Base-by-base conservation (phyloP, 2,329 filamentous ascomycete genomes). In the Cladosporium halotolerans region DNA sequence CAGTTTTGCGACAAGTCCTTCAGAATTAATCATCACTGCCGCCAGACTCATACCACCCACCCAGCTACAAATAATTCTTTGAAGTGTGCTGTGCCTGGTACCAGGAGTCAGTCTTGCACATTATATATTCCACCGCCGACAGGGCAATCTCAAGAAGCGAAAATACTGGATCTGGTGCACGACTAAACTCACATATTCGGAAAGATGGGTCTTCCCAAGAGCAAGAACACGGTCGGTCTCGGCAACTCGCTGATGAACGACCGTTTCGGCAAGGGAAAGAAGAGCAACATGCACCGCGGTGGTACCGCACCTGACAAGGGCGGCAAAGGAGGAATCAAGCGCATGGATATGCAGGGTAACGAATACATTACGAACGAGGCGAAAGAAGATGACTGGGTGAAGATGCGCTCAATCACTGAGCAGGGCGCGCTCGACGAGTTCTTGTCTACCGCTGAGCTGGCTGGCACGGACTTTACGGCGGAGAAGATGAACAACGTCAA, bases 401-500 rank as follows among this genome's bases (percentile, higher is more conserved):
- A 97, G 79, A 97, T 99, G 93, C 89, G 92, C 76, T 96, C 89
- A 70, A 88, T 99, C 62, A 99, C 93, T 4, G 89, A 99, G 76
- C 93, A 99, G 73, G 91, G 86, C 62, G 91, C 91, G 42, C 83
- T 99, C 57, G 93, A 99, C 71, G 93, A 99, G 72, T 99, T 99
- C 71, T 77, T 99, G 59, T 88, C 87, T 54, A 99, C 93, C 1
- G 95, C 93, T 58, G 91, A 97, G 74, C 77, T 99, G 62, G 93
- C 93, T n/a, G 92, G 90, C 60, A 99, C 93, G 61, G 93, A 99
- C 70, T 99, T 99, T 72, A 97, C 92, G 1, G 95, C 93, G 28
- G 91, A 97, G 77, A 97, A 97, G 80, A 88, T 95, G 82, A 97
- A 92, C 74, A 97, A 95, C 68, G 88, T 97, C 73, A 96, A 96